These are phyloP conservation scores for Citrus cavaleriei DNA, from an alignment of 345 rosid genomes.

Conservation along the genomic window DNA sequence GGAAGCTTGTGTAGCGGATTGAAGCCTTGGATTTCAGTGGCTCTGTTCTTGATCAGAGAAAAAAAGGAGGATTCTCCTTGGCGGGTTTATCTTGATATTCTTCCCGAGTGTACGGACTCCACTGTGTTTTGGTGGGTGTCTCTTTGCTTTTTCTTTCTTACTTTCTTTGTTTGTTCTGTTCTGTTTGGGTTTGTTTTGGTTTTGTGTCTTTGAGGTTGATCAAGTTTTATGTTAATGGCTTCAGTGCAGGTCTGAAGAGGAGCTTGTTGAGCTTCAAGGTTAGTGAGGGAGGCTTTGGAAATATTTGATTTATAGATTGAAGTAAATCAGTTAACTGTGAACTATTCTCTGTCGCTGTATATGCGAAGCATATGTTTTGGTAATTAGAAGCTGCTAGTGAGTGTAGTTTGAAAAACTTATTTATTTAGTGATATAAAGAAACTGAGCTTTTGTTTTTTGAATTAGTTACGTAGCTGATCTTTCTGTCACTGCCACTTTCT, in stretches of 20 bases:
- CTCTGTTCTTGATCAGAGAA: constrained; percentile 77
- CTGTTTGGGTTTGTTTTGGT: neutral
- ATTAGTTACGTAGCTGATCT: neutral
- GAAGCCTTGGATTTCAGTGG: constrained; percentile 90
- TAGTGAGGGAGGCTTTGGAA: neutral
- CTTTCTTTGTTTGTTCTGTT: neutral
- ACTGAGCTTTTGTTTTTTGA: neutral
- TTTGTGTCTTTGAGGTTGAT: constrained; percentile 31
- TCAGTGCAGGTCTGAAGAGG: constrained; percentile 99
- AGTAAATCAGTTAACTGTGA: neutral
- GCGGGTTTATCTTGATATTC: constrained; percentile 76
- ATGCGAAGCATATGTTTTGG: neutral
- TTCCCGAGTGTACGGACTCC: constrained; percentile 73
- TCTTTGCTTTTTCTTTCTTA: constrained; percentile 8
- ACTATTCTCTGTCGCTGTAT: neutral
- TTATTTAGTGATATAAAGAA: neutral
- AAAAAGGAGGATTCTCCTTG: constrained; percentile 60
- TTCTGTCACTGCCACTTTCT: neutral
- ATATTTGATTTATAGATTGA: neutral
- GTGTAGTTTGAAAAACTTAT: neutral
- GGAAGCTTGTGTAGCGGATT: constrained; percentile 66
- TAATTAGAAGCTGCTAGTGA: neutral
- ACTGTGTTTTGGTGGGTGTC: constrained; percentile 80
- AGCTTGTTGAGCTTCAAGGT: constrained; percentile 93
- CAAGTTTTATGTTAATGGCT: constrained; percentile 37